Percentiles rank a stretch among this genome's conserved stretches.
Conservation (phyloP, 31 red algal genomes). For the Endocladia muricata region DNA sequence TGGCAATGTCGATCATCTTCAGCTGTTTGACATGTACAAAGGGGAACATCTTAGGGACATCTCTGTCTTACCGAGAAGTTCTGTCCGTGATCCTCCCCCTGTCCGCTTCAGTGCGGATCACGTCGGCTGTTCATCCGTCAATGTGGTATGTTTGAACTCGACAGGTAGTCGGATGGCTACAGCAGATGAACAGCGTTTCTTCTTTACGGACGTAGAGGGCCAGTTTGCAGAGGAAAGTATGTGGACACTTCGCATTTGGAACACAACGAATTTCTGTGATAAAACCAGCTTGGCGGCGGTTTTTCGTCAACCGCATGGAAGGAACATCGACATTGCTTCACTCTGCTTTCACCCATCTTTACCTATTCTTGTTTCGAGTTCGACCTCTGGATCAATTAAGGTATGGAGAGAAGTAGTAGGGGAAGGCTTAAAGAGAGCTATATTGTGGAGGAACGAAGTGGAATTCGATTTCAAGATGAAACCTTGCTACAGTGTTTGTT, state of each 20-base stretch:
- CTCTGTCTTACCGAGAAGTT: conserved; percentile 16
- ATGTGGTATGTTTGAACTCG: neutral
- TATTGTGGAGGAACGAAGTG: conserved; percentile 40
- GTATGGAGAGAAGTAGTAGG: conserved; percentile 32
- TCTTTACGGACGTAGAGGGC: neutral
- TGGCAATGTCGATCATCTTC: conserved; percentile 37
- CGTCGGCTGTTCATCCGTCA: conserved; percentile 14
- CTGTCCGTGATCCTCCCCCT: conserved; percentile 4
- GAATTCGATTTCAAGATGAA: conserved; percentile 35
- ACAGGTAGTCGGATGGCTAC: conserved; percentile 23
- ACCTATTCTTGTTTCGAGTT: conserved; percentile 47
- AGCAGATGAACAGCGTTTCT: conserved; percentile 33
- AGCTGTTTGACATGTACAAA: conserved; percentile 41
- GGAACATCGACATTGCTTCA: conserved; percentile 27
- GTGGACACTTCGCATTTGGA: conserved; percentile 29
- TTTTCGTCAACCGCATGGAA: conserved; percentile 31
- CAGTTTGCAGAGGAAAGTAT: conserved; percentile 12
- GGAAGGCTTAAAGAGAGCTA: neutral
- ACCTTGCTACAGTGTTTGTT: conserved; percentile 27
- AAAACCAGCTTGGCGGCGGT: neutral
- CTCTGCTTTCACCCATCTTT: conserved; percentile 61
- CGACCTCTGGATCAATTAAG: conserved; percentile 31
- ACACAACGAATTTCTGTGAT: neutral
- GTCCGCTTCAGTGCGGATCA: neutral
- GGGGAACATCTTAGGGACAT: conserved; percentile 40